Evolutionary conservation across 805 yeast species (phyloP).

Genomic region (Vanderwaltozyma yarrowii): DNA sequence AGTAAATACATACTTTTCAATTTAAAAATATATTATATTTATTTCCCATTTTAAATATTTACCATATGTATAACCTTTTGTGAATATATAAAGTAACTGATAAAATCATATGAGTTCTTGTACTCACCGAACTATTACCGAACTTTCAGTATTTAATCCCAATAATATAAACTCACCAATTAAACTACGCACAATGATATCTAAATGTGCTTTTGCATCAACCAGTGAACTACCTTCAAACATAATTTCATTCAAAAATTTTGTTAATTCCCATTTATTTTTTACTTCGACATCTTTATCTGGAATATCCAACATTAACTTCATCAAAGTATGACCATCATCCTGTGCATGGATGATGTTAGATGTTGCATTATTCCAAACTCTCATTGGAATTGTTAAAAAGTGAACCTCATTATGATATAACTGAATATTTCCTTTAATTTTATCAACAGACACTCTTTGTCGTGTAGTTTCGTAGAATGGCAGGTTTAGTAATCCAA

Average conservation of each 20-base stretch:
- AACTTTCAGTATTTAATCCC: constrained; percentile 21
- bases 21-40: too few species aligned
- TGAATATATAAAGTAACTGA: too few species aligned
- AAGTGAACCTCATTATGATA: constrained; percentile 33
- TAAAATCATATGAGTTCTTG: too few species aligned
- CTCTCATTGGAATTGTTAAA: constrained; percentile 34
- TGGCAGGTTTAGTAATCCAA: constrained; percentile 26
- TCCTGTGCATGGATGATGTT: constrained; percentile 18
- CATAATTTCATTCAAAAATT: constrained; percentile 35
- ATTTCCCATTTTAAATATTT: too few species aligned
- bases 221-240: constrained; percentile 30
- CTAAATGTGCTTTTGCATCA: constrained; percentile 15
- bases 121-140: constrained; percentile 14
- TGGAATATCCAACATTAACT: constrained; percentile 32
- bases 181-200: constrained; percentile 15
- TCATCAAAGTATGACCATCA: constrained; percentile 21
- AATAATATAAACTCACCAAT: constrained; percentile 22
- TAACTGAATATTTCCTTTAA: constrained; percentile 36
- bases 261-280: constrained; percentile 32
- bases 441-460: constrained; percentile 25
- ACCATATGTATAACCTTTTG: background rate
- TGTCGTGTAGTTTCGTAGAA: constrained; percentile 19
- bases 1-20: too few species aligned
- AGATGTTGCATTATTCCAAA: constrained; percentile 39
- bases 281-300: constrained; percentile 35